Percentiles rank a stretch among this genome's conserved stretches.
Evolutionary conservation across 1,139 yeast species (phyloP).

Genomic region (Wickerhamomyces sp.): DNA sequence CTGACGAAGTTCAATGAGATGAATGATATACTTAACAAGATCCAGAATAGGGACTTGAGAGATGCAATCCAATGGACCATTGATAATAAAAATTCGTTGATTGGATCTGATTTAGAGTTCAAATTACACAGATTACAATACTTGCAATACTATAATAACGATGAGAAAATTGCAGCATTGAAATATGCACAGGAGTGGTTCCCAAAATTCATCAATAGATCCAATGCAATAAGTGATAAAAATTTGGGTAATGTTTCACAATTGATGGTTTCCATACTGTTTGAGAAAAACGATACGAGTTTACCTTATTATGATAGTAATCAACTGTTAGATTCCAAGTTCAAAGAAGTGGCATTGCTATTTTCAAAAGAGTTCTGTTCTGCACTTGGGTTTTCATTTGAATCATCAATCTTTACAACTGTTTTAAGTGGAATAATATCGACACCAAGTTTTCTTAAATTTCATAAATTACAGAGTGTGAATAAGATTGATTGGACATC

Average conservation of each 20-base stretch:
- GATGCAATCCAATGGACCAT: slow-evolving; percentile 23
- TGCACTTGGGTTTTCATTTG: slow-evolving; percentile 56
- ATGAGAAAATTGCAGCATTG: slow-evolving; percentile 7
- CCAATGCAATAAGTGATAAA: slow-evolving; percentile 1
- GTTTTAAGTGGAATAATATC: slow-evolving; percentile 68
- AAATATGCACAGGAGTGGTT: slow-evolving; percentile 16
- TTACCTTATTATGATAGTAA: slow-evolving; percentile 36
- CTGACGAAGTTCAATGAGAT: slow-evolving; percentile 17
- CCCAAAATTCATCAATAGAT: slow-evolving; percentile 7
- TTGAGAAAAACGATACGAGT: slow-evolving; percentile 27
- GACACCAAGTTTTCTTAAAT: slow-evolving; percentile 67
- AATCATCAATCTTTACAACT: slow-evolving; percentile 66
- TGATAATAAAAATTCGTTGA: slow-evolving; percentile 11
- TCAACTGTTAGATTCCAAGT: slow-evolving; percentile 25
- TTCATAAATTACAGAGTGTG: slow-evolving; percentile 37
- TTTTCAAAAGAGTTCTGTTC: slow-evolving; percentile 68
- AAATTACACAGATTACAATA: slow-evolving; percentile 60
- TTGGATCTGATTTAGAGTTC: slow-evolving; percentile 46
- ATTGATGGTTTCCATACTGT: slow-evolving; percentile 46
- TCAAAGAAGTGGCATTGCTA: slow-evolving; percentile 42
- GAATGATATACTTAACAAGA: slow-evolving; percentile 16
- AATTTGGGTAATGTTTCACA: slow-evolving; percentile 44
- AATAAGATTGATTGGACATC: slow-evolving; percentile 54
- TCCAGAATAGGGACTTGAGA: slow-evolving; percentile 12
- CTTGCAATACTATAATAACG: slow-evolving; percentile 8